A percentile compares a stretch with the other conserved stretches of the same genome.
These are phyloP conservation scores for Chlamydomonas sp. DNA, from an alignment of 139 green algal species.

Conservation along the genomic window DNA sequence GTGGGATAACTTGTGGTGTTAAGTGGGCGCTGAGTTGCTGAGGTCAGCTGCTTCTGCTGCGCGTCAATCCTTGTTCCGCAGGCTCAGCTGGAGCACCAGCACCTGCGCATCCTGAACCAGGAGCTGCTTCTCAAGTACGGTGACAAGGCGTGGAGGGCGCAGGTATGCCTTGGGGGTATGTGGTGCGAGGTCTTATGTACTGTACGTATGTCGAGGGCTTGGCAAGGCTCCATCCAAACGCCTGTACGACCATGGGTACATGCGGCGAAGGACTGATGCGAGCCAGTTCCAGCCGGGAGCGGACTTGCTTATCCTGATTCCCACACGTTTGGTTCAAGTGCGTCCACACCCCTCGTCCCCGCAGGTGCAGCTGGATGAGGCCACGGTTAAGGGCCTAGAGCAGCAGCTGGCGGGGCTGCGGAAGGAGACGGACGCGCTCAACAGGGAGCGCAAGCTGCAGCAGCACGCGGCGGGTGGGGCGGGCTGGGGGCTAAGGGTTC, in stretches of 20 bases:
- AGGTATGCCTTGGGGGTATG: conserved; percentile 10
- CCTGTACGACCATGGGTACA: too few species aligned
- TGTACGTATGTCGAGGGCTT: too few species aligned
- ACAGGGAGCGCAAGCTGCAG: conserved; percentile 85
- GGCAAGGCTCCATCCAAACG: too few species aligned
- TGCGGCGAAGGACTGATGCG: too few species aligned
- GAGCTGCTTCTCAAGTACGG: conserved; percentile 85
- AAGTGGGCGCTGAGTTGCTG: too few species aligned
- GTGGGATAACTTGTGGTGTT: too few species aligned
- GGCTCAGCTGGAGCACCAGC: conserved; percentile 85
- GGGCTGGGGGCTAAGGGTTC: background rate
- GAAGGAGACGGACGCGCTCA: conserved; percentile 65
- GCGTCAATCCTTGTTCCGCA: background rate
- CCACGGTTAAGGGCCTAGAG: conserved; percentile 46
- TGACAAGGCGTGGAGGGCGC: conserved; percentile 68
- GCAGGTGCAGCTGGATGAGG: conserved; percentile 53
- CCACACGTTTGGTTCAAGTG: too few species aligned
- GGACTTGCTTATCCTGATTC: too few species aligned
- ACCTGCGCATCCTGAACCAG: conserved; percentile 78
- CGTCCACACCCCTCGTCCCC: background rate
- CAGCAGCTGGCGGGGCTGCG: conserved; percentile 32
- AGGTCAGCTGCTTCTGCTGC: too few species aligned
- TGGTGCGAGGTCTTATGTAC: too few species aligned
- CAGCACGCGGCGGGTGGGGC: conserved; percentile 58
- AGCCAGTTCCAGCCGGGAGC: too few species aligned